Base-by-base conservation (phyloP, 768 basidiomycete genomes). In the Boletus rex-veris region DNA sequence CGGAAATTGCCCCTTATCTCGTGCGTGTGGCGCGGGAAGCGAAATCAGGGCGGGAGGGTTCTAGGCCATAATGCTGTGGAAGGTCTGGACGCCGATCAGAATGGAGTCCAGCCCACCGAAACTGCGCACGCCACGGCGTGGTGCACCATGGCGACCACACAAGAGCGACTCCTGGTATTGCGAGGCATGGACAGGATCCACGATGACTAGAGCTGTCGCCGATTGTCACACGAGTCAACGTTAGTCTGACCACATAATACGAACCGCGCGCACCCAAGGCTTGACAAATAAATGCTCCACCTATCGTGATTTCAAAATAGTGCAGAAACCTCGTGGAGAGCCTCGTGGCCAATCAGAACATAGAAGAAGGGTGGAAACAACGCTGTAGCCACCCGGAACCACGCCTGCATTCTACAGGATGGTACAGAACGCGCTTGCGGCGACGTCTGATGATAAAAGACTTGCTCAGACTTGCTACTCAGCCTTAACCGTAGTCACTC, bases 271-370 rank as follows among this genome's bases (percentile, higher is more conserved):
- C 38, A n/a, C n/a, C 6, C 37, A 16, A 24, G 26, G 26, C 26
- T 26, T 26, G 26, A 26, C 26, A 28, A 28, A 28, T 2, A 15
- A n/a, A 9, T 41, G 19, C 7, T n/a, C 26, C 35, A 36, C 15
- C 35, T 16, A 15, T 36, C 35, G 39, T 3, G 31, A 43, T 48
- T n/a, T 38, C 37, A 11, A 39, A 18, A 41, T 36, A 39, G 41
- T 7, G 39, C 64, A 21, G n/a, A 43, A 50, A 19, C 64, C 43
- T 50, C 54, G 26, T 60, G 64, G 45, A 12, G 6, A n/a, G 19
- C 57, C 61, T 57, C 37, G 42, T 45, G 54, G 49, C 33, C 16
- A 41, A 54, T 63, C 49, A 50, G 15, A 38, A 18, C 18, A 24
- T 28, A 24, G 15, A 6, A 28, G 3, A 26, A 35, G 3, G 39